Evolutionary conservation across 345 rosid species (phyloP).

Genomic region (Eucalyptus marginata): DNA sequence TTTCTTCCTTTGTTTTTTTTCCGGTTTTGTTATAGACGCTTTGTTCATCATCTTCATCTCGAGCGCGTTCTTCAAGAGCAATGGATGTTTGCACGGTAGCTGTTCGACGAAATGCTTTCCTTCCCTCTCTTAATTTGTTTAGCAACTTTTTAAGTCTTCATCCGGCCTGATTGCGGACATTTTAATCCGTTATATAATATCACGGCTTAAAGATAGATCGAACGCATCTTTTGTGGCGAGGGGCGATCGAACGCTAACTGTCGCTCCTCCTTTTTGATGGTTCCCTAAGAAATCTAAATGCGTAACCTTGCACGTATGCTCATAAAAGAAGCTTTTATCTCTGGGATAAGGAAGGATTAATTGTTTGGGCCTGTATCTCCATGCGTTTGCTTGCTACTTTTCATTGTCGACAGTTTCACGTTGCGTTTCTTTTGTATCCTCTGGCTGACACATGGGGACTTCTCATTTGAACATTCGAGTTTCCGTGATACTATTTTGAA

Average conservation of each 20-base stretch:
- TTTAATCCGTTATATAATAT: not conserved
- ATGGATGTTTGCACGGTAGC: not conserved
- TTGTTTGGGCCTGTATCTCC: not conserved
- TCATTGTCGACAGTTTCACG: not conserved
- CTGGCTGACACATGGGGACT: not conserved
- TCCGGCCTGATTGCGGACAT: not conserved
- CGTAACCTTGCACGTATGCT: not conserved
- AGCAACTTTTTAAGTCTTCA: not conserved
- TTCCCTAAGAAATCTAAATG: not conserved
- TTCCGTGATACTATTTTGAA: not conserved
- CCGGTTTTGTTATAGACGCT: not conserved
- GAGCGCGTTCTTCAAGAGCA: not conserved
- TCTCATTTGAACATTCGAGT: not conserved
- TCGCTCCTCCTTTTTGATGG: not conserved
- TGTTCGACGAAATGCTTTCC: not conserved
- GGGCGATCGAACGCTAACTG: fast-evolving
- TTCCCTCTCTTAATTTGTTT: not conserved
- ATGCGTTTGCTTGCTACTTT: not conserved
- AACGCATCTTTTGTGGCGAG: not conserved
- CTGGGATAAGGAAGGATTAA: not conserved
- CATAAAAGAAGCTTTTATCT: not conserved
- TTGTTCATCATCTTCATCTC: not conserved
- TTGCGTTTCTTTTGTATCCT: not conserved
- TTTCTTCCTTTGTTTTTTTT: not conserved
- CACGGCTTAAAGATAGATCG: not conserved